Conservation (phyloP, 148 eudicot genomes). For the Fallopia convolvulus region DNA sequence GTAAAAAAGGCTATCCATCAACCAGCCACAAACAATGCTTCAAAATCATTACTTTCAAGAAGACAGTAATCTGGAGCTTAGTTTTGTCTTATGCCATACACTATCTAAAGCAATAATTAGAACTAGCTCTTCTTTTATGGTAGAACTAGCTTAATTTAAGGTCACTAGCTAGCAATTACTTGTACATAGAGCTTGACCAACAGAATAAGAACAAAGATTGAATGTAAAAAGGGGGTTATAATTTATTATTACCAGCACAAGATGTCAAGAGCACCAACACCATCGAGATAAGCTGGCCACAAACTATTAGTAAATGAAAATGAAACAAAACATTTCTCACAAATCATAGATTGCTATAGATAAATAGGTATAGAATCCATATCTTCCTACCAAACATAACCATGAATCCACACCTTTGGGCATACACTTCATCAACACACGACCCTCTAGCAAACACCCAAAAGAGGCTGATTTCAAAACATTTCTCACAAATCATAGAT, state of each 20-base stretch:
- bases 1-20: neutral
- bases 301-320: neutral
- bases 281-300: neutral
- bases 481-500: slow-evolving; percentile 1
- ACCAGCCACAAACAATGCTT: neutral
- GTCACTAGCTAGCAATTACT: neutral
- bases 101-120: neutral
- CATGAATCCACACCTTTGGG: neutral
- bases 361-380: neutral
- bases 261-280: neutral
- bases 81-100: neutral
- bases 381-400: slow-evolving; percentile 7
- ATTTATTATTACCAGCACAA: neutral
- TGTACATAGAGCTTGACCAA: neutral
- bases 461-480: neutral
- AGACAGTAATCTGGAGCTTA: neutral
- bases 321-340: neutral
- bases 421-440: neutral
- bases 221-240: neutral
- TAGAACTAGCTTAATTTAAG: neutral
- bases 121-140: neutral
- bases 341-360: neutral
- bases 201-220: neutral
- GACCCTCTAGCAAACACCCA: slow-evolving; percentile 6
- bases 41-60: neutral